Base-by-base conservation (phyloP, 2,329 filamentous ascomycete species). In the Ramularia collo-cygni region DNA sequence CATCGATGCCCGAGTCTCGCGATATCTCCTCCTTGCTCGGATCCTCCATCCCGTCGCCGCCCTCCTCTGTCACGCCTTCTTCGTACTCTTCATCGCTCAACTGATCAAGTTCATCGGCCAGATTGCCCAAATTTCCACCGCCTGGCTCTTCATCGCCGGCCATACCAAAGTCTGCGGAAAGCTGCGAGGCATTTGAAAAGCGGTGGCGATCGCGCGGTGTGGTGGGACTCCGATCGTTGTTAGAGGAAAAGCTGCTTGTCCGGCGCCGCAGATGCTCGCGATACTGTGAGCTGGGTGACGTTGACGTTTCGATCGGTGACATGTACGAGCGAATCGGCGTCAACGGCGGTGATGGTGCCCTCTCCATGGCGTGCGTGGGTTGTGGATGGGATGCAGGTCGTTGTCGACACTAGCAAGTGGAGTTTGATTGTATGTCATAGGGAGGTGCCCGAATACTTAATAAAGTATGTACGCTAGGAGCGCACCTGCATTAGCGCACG, bases 61-160 rank as follows among this genome's bases (percentile, higher is more conserved):
- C 40, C 8, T 43, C 48, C 29, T 54, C 47, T 8, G 50, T 53
- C 40, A 39, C 43, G 24, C 53, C 54, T 33, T 57, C 55, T 15
- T 53, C 54, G 30, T 55, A 48, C 21, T 55, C 55, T 6, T 60
- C 57, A 32, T 59, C 55, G 33, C 55, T 55, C 21, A 54, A 35
- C 18, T 53, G 43, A 1, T 82, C 85, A 34, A 92, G 67, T 63
- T 92, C 85, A 62, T 90, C 85, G 34, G 92, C 68, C 62, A 92
- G 85, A 62, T 90, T 85, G 2, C 85, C 85, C 35, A 92, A 63
- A 52, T 87, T 89, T 21, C 85, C 85, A 47, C 87, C 68, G 7
- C 81, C 81, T 46, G 77, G 77, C 33, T 58, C 61, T 24, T 53
- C 51, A 10, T 64, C 63, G 28, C 55, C 60, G 2, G 61, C 60